Evolutionary conservation across 352 stramenopile species (phyloP).

Genomic region (Pythium dissimile): DNA sequence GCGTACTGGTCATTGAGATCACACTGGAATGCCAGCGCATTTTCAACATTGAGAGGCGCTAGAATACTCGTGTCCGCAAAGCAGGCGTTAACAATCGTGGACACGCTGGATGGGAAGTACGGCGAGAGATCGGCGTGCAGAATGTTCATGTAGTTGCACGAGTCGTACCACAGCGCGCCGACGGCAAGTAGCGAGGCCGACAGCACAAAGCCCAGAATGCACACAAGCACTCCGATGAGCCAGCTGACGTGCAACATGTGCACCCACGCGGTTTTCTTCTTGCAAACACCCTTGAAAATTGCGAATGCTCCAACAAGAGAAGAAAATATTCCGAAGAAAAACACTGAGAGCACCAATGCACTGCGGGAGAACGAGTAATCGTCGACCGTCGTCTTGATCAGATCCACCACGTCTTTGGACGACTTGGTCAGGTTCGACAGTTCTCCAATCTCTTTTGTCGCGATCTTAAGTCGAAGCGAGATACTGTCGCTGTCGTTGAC

Average conservation of each 20-base stretch:
- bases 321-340: slow-evolving; percentile 66
- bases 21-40: slow-evolving; percentile 55
- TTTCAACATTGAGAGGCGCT: slow-evolving; percentile 47
- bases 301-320: slow-evolving; percentile 61
- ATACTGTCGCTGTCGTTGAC: slow-evolving; percentile 37
- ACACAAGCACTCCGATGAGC: slow-evolving; percentile 66
- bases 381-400: slow-evolving; percentile 66
- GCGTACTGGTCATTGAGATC: slow-evolving; percentile 59
- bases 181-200: slow-evolving; percentile 69
- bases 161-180: slow-evolving; percentile 74
- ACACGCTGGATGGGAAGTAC: slow-evolving; percentile 61
- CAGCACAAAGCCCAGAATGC: slow-evolving; percentile 76
- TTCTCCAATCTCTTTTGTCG: slow-evolving; percentile 42
- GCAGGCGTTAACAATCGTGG: slow-evolving; percentile 60
- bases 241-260: slow-evolving; percentile 77
- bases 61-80: slow-evolving; percentile 69
- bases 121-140: slow-evolving; percentile 66
- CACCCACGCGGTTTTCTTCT: slow-evolving; percentile 68
- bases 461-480: slow-evolving; percentile 36
- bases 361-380: slow-evolving; percentile 74
- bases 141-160: slow-evolving; percentile 82
- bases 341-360: slow-evolving; percentile 72
- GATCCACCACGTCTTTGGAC: slow-evolving; percentile 52
- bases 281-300: slow-evolving; percentile 75
- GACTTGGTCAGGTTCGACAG: slow-evolving; percentile 51